Evolutionary conservation across 129 eudicot genomes (phyloP), one percentile per base, ranked within the genome.

Genomic region (Kitagawia praeruptora): DNA sequence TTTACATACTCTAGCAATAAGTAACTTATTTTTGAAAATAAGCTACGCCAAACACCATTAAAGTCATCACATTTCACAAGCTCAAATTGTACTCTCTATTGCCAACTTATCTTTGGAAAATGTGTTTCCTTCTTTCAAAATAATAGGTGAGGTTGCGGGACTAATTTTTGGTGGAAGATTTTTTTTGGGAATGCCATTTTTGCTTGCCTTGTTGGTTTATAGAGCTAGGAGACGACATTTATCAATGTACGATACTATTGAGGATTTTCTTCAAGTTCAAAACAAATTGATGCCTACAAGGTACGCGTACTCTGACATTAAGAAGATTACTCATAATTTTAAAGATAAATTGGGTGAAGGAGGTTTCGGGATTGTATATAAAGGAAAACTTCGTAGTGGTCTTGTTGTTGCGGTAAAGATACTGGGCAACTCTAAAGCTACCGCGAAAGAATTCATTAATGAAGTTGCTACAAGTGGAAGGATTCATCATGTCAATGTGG

Each of bases 331-430:
- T 10, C n/a, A 58, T 58, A 58, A 58, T 9, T 58, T 58, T 58
- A 58, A n/a, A n/a, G 67, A 58, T 8, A 58, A 58, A 58, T 10
- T 58, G 1, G 67, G 67, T 58, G 67, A 58, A 58, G 67, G 67
- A 58, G 67, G 67, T n/a, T 58, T 58, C 0, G 67, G 67, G 15
- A 58, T 10, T 58, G 67, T 58, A n/a, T 58, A 58, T 0, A 58
- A 58, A n/a, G 67, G 67, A 58, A 58, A 58, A 12, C 67, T 58
- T 58, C 67, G 67, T 58, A 58, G 67, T n/a, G 67, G 67, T 58
- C 67, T 58, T 23, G 2, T n/a, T 58, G 67, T 58, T 7, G 67
- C 67, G 15, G 67, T 58, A 8, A 58, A 58, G 34, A 58, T 58
- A 0, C 15, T 58, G 34, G 67, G 14, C 34, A 58, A 58, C 0